These are phyloP conservation scores for Acephala macrosclerotiorum DNA, from an alignment of 2,329 filamentous ascomycete genomes.

Conservation along the genomic window DNA sequence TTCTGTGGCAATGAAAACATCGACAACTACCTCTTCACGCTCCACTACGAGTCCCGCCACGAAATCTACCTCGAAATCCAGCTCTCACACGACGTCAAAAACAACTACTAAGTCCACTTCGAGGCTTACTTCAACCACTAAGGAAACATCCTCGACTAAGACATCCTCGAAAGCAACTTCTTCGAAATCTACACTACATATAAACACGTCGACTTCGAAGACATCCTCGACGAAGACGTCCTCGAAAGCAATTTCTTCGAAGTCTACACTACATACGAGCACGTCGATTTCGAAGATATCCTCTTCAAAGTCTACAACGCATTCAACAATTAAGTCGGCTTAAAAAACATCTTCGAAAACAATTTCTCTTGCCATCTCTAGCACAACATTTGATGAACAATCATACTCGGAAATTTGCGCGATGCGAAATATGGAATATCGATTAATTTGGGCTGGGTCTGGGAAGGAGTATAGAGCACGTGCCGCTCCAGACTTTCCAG, in stretches of 20 bases:
- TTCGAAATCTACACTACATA: neutral
- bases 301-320: slow-evolving; percentile 1
- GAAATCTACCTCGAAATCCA: slow-evolving; percentile 10
- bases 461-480: too few species aligned
- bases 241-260: neutral
- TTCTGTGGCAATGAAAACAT: neutral
- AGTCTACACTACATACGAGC: neutral
- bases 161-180: neutral
- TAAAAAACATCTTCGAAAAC: too few species aligned
- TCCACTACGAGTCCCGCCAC: slow-evolving; percentile 9
- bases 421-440: too few species aligned
- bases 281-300: neutral
- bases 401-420: too few species aligned
- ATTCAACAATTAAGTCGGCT: neutral
- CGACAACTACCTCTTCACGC: slow-evolving; percentile 12
- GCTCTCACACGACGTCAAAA: too few species aligned
- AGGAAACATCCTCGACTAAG: slow-evolving; percentile 2
- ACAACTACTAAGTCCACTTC: neutral
- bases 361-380: too few species aligned
- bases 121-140: slow-evolving; percentile 7
- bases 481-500: too few species aligned
- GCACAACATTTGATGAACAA: too few species aligned
- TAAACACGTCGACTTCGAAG: neutral
- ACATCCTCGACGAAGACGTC: too few species aligned
- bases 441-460: too few species aligned